phyloP scores from a whole-genome alignment of 805 yeast genomes.

The Teunomyces kruisii region DNA sequence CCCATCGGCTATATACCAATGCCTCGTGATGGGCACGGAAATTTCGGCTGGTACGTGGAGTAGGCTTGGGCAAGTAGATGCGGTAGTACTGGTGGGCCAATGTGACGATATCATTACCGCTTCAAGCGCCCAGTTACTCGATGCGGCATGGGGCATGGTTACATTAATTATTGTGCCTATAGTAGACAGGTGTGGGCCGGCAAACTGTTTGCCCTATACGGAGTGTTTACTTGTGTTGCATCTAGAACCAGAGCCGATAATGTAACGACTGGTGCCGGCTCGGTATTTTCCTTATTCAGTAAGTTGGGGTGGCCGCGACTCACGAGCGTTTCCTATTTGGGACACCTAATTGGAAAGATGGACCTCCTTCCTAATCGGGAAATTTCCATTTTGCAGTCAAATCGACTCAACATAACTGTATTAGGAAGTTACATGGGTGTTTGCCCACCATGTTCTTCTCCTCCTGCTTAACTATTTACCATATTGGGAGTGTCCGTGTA shows the following conservation, averaged over 20 bases:
- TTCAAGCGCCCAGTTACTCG: no score
- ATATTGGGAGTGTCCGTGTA: background rate
- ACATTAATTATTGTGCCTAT: background rate
- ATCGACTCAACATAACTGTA: background rate
- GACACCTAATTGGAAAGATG: background rate
- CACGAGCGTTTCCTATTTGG: background rate
- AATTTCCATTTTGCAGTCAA: slow-evolving; percentile 2
- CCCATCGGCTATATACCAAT: no score
- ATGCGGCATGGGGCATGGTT: no score
- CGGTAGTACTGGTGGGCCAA: no score
- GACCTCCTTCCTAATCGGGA: slow-evolving; percentile 2
- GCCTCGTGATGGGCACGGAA: no score
- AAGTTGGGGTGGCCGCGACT: background rate
- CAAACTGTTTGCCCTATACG: background rate
- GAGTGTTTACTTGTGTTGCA: background rate
- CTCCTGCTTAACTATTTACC: background rate
- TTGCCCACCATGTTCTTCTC: background rate
- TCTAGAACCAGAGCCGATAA: background rate
- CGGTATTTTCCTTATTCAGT: background rate
- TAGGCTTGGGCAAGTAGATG: no score
- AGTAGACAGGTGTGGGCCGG: background rate
- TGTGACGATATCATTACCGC: no score
- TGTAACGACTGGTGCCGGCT: background rate
- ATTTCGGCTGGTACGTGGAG: no score
- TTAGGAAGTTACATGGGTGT: background rate